Percentiles rank a stretch among this genome's conserved stretches.
Conservation (phyloP, 1,284 basidiomycete species). For the Fomes fomentarius region DNA sequence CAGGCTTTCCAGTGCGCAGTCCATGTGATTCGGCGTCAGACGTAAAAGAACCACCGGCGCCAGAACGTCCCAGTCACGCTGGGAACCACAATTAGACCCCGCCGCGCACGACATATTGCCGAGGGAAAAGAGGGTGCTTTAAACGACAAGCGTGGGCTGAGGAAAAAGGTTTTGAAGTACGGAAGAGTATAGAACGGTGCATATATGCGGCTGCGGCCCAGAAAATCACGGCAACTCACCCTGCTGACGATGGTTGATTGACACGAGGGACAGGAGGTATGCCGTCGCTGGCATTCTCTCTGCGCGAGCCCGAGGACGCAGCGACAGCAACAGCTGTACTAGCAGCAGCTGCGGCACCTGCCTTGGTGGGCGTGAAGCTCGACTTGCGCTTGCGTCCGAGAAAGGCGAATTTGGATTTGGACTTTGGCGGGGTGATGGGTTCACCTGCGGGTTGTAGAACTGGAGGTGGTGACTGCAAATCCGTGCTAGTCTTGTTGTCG, state of each 20-base stretch:
- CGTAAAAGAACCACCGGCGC: not conserved
- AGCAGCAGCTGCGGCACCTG: not conserved
- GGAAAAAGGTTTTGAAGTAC: slow-evolving; percentile 4
- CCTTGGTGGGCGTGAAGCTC: slow-evolving; percentile 27
- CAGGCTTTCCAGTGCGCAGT: not conserved
- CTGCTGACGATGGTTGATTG: slow-evolving; percentile 6
- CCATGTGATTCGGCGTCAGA: not conserved
- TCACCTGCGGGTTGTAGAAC: slow-evolving; percentile 20
- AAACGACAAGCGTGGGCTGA: slow-evolving; percentile 12
- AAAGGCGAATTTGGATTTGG: slow-evolving; percentile 31
- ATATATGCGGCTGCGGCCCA: not conserved
- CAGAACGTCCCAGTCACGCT: slow-evolving; percentile 3
- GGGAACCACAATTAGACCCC: slow-evolving; percentile 17
- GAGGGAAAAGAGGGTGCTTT: slow-evolving; percentile 2
- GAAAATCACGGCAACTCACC: slow-evolving; percentile 17
- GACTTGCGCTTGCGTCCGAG: slow-evolving; percentile 33
- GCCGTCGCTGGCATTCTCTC: not conserved
- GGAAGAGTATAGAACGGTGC: not conserved
- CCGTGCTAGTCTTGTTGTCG: slow-evolving; percentile 19
- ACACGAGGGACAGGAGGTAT: not conserved
- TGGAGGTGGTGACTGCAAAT: slow-evolving; percentile 19
- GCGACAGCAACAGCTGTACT: slow-evolving; percentile 3
- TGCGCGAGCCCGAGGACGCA: not conserved
- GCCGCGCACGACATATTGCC: slow-evolving; percentile 5
- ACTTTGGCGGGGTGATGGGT: slow-evolving; percentile 24